A percentile compares a stretch with the other conserved stretches of the same genome.
Evolutionary conservation across 139 green algal genomes (phyloP).

Genomic region (Chlorella sorokiniana): DNA sequence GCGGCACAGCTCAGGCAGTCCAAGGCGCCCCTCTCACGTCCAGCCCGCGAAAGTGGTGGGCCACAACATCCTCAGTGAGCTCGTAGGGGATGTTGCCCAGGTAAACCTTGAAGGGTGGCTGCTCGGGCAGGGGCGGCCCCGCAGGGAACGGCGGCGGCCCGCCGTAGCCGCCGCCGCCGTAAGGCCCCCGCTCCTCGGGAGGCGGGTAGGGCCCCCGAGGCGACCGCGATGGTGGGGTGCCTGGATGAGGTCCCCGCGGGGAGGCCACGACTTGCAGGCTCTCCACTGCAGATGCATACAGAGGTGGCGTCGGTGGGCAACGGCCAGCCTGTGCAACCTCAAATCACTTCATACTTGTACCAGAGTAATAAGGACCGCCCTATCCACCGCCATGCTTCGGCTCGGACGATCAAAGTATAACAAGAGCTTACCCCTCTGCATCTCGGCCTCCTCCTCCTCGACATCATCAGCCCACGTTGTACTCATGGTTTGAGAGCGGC

Average conservation of each 20-base stretch:
- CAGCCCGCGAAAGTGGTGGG: conserved; percentile 33
- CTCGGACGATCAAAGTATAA: no score
- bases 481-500: conserved; percentile 7
- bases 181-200: not conserved
- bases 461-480: conserved; percentile 46
- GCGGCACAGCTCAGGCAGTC: no score
- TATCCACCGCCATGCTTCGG: no score
- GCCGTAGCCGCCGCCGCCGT: not conserved
- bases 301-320: not conserved
- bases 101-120: conserved; percentile 56
- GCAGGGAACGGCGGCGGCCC: not conserved
- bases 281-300: not conserved
- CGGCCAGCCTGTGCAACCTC: no score
- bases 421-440: conserved; percentile 31
- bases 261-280: conserved; percentile 1
- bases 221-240: not conserved
- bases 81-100: conserved; percentile 61
- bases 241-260: not conserved
- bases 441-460: conserved; percentile 45
- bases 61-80: conserved; percentile 31
- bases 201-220: not conserved
- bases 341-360: no score
- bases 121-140: conserved; percentile 35
- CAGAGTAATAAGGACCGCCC: no score
- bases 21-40: conserved; percentile 16